Percentiles rank a stretch among this genome's conserved stretches.
These are phyloP conservation scores for Rhododendron molle DNA, from an alignment of 148 eudicot genomes.

Conservation along the genomic window DNA sequence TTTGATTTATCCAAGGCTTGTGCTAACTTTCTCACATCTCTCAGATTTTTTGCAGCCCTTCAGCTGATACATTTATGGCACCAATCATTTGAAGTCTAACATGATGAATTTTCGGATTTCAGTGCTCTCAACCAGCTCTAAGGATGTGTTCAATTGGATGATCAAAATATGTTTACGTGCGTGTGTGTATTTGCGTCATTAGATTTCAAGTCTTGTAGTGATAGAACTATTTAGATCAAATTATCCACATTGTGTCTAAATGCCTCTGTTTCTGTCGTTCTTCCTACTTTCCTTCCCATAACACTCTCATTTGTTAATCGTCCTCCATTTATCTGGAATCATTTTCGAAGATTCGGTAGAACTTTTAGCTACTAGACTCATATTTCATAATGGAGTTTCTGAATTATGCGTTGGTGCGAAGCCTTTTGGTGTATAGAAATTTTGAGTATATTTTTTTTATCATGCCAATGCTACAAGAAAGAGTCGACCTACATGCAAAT, in stretches of 20 bases:
- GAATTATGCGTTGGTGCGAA: too few relatives aligned
- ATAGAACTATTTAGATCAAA: too few relatives aligned
- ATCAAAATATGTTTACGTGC: neutral
- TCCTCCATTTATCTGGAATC: neutral
- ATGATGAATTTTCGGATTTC: neutral
- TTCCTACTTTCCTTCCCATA: too few relatives aligned
- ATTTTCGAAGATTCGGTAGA: neutral
- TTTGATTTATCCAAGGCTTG: neutral
- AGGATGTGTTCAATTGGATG: neutral
- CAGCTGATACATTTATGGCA: neutral
- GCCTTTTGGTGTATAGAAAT: too few relatives aligned
- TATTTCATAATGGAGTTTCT: too few relatives aligned
- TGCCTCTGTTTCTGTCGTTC: too few relatives aligned
- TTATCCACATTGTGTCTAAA: too few relatives aligned
- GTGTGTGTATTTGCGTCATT: neutral
- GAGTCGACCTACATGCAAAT: too few relatives aligned
- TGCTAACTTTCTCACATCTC: neutral
- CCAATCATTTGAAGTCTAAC: neutral
- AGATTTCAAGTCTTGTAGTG: too few relatives aligned
- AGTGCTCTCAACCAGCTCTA: neutral
- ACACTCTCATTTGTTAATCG: neutral
- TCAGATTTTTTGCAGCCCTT: neutral
- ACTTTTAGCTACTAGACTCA: too few relatives aligned
- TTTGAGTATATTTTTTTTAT: too few relatives aligned
- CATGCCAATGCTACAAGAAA: too few relatives aligned